Percentiles rank a stretch among this genome's conserved stretches.
Conservation (phyloP, 257 asterid genomes). For the Jacaranda mimosifolia region DNA sequence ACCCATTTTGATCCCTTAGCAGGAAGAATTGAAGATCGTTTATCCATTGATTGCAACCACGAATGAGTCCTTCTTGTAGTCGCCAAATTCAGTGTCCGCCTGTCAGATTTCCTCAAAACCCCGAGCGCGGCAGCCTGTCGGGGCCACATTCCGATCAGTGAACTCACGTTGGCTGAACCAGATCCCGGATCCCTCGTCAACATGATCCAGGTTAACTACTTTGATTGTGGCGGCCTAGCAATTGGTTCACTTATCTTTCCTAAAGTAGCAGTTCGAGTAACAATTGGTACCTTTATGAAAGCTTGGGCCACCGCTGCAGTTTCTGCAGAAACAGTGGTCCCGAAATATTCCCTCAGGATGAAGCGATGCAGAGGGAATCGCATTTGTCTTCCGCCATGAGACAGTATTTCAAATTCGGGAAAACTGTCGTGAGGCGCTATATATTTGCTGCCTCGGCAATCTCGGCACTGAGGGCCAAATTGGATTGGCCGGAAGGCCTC, state of each 20-base stretch:
- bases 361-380: too few species aligned
- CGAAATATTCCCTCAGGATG: constrained; percentile 32
- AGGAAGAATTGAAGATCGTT: constrained; percentile 46
- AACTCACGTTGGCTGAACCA: neutral
- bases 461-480: constrained; percentile 27
- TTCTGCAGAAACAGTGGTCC: neutral
- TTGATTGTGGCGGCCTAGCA: constrained; percentile 40
- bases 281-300: constrained; percentile 11
- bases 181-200: neutral
- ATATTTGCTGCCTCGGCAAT: constrained; percentile 35
- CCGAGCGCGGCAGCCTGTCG: constrained; percentile 43
- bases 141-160: constrained; percentile 44
- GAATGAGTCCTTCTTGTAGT: constrained; percentile 46
- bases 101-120: constrained; percentile 40
- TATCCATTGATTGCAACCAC: constrained; percentile 54
- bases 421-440: constrained; percentile 27
- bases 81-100: constrained; percentile 29
- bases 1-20: constrained; percentile 55
- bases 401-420: neutral
- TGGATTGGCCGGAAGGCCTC: neutral
- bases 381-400: too few species aligned
- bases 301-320: constrained; percentile 35
- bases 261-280: constrained; percentile 20
- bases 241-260: constrained; percentile 29
- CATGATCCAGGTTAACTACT: constrained; percentile 25